Evolutionary conservation across 805 yeast genomes (phyloP).

Genomic region (Yarrowia porcina): DNA sequence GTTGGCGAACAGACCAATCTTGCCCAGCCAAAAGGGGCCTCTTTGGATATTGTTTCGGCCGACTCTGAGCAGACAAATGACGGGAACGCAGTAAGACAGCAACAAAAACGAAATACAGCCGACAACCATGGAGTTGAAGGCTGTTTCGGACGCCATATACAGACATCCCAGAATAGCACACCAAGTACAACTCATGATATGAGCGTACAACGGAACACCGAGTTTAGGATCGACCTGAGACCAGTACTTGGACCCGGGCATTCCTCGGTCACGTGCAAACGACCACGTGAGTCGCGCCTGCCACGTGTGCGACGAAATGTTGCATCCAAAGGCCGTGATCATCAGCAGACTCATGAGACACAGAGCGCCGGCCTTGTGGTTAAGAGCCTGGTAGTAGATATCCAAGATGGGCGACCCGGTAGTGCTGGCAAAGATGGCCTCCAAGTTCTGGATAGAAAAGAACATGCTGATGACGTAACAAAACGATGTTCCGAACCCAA

Average conservation of each 20-base stretch:
- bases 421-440: slow-evolving; percentile 46
- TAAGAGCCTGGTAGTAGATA: slow-evolving; percentile 57
- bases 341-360: slow-evolving; percentile 48
- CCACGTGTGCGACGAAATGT: slow-evolving; percentile 63
- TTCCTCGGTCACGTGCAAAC: slow-evolving; percentile 61
- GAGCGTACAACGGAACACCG: slow-evolving; percentile 60
- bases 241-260: slow-evolving; percentile 54
- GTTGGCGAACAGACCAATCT: slow-evolving; percentile 29
- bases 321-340: slow-evolving; percentile 56
- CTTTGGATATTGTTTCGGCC: slow-evolving; percentile 49
- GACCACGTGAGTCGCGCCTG: slow-evolving; percentile 68
- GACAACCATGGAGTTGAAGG: slow-evolving; percentile 61
- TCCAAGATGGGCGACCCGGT: slow-evolving; percentile 62
- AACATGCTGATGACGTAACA: slow-evolving; percentile 41
- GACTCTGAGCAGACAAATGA: slow-evolving; percentile 45
- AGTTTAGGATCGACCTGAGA: slow-evolving; percentile 46
- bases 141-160: slow-evolving; percentile 63
- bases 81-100: slow-evolving; percentile 57
- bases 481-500: slow-evolving; percentile 57
- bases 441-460: slow-evolving; percentile 54
- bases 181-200: slow-evolving; percentile 51
- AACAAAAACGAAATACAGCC: slow-evolving; percentile 59
- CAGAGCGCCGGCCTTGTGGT: slow-evolving; percentile 51
- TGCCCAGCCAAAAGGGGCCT: slow-evolving; percentile 31
- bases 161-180: slow-evolving; percentile 57